These are phyloP conservation scores for Withania somnifera DNA, from an alignment of 305 asterid species.

Conservation along the genomic window DNA sequence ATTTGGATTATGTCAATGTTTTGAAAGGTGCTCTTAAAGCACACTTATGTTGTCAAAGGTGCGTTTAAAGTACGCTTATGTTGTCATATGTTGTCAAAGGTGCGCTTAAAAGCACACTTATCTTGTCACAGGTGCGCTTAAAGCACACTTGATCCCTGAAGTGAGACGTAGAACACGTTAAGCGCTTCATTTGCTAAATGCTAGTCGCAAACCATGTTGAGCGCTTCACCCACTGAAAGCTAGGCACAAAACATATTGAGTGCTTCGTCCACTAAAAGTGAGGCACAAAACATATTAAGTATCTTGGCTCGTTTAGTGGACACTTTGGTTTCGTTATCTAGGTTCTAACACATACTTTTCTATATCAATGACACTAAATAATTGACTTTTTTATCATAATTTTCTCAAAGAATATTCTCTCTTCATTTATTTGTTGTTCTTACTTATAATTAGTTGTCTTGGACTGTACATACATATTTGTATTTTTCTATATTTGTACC, in stretches of 20 bases:
- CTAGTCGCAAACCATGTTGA: neutral
- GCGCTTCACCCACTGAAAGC: neutral
- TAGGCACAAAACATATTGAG: neutral
- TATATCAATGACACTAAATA: neutral
- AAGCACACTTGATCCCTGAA: neutral
- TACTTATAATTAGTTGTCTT: neutral
- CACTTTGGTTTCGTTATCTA: neutral
- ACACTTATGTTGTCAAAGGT: neutral
- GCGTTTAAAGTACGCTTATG: neutral
- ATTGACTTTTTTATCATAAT: neutral
- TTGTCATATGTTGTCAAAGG: neutral
- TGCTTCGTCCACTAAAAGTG: neutral
- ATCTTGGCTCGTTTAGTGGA: neutral
- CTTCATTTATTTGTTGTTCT: neutral
- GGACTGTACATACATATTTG: neutral
- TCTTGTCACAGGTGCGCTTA: neutral
- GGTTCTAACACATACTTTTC: neutral
- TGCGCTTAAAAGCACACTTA: neutral
- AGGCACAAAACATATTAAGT: neutral
- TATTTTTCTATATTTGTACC: neutral
- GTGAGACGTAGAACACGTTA: neutral
- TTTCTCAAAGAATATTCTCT: neutral
- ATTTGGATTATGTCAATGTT: neutral
- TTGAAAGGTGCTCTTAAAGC: neutral
- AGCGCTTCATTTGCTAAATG: neutral